Conservation (phyloP, 2,329 filamentous ascomycete genomes). For the Exophiala oligosperma region DNA sequence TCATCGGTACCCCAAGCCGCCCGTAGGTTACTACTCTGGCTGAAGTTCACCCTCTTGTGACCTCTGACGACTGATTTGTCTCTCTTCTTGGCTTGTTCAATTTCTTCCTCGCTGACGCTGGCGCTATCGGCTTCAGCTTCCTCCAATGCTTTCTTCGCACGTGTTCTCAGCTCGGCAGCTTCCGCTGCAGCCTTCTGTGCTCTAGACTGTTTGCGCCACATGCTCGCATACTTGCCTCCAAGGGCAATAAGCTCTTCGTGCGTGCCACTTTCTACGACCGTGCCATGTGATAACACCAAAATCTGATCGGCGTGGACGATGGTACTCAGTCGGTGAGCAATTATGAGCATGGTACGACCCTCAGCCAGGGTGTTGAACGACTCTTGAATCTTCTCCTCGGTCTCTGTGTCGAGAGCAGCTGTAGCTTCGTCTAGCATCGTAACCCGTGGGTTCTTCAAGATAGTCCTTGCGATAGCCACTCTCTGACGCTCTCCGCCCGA, state of each 20-base stretch:
- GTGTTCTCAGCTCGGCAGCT: constrained; percentile 49
- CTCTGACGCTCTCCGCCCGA: constrained; percentile 93
- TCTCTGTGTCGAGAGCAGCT: constrained; percentile 86
- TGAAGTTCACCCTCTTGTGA: constrained; percentile 30
- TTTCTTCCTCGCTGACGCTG: constrained; percentile 50
- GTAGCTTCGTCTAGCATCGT: constrained; percentile 94
- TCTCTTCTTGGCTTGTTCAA: constrained; percentile 22
- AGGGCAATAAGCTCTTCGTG: constrained; percentile 72
- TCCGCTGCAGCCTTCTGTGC: constrained; percentile 69
- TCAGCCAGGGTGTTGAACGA: constrained; percentile 78
- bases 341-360: constrained; percentile 90
- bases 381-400: constrained; percentile 88
- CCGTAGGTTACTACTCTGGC: constrained; percentile 24
- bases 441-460: constrained; percentile 86
- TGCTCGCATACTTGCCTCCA: constrained; percentile 73
- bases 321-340: constrained; percentile 84
- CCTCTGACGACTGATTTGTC: constrained; percentile 12
- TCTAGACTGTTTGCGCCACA: constrained; percentile 88
- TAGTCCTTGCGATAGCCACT: constrained; percentile 88
- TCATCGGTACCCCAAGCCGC: constrained; percentile 19
- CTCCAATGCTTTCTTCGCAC: constrained; percentile 42
- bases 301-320: constrained; percentile 87
- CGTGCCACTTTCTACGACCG: constrained; percentile 73
- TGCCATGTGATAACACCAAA: constrained; percentile 73
- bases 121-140: constrained; percentile 47